These are phyloP conservation scores for Elymus sibiricus DNA, from an alignment of 176 grass and related monocot species.

Conservation along the genomic window DNA sequence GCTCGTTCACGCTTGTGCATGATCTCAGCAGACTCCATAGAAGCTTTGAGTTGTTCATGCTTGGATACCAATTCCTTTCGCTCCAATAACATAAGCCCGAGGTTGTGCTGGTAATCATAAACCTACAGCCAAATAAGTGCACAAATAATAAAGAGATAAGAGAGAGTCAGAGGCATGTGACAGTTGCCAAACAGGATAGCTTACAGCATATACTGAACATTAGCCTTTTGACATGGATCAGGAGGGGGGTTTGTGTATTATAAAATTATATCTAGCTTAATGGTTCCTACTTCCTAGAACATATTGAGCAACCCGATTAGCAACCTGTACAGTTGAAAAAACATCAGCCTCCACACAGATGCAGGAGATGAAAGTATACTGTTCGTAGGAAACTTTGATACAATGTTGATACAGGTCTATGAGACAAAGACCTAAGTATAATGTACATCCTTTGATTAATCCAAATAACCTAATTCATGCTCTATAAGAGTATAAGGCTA, in stretches of 20 bases:
- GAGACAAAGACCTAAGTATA: neutral
- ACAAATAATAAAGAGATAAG: neutral
- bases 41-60: slow-evolving; percentile 73
- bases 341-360: neutral
- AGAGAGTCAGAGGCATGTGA: neutral
- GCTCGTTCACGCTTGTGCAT: slow-evolving; percentile 67
- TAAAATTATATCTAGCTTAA: neutral
- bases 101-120: slow-evolving; percentile 80
- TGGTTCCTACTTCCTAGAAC: neutral
- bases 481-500: neutral
- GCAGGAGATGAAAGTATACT: neutral
- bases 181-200: neutral
- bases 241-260: neutral
- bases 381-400: neutral
- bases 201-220: neutral
- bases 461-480: neutral
- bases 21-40: slow-evolving; percentile 46
- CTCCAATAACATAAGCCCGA: slow-evolving; percentile 84
- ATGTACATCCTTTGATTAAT: neutral
- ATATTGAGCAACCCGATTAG: neutral
- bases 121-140: slow-evolving; percentile 44
- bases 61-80: slow-evolving; percentile 62
- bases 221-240: neutral
- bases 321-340: neutral
- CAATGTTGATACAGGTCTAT: neutral